Evolutionary conservation across 345 rosid genomes (phyloP), one percentile per base, ranked within the genome.

Genomic region (Balakata baccata): DNA sequence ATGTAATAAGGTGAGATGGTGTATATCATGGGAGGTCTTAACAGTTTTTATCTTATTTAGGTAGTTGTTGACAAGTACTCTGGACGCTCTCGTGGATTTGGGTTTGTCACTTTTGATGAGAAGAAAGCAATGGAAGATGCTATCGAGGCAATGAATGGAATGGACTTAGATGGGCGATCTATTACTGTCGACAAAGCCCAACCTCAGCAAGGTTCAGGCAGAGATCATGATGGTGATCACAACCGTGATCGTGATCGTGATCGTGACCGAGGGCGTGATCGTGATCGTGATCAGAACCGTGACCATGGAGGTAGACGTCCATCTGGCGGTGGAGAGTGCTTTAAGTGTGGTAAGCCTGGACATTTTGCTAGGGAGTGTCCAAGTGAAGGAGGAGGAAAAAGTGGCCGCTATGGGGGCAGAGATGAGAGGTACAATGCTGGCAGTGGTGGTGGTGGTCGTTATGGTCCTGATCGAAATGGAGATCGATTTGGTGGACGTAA

Each of bases 341-440:
- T 94, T 70, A 91, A 87, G 80, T 94, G 98, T 64, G 96, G 97
- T 69, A 94, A 94, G 80, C 97, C 97, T 78, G 96, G 98, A 50
- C 98, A 94, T 79, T 94, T 94, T 81, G 97, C 98, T 45, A 81
- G 98, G 81, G 98, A 94, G 78, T 94, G 97, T 75, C 97, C 97
- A 45, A 79, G 88, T 79, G 98, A 88, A 74, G 87, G 85, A 37
- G 85, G 73, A 68, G 82, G 86, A 75, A 76, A 87, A 8, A 86
- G 84, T 16, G 87, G 84, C 63, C 81, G 85, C 68, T 81, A 81
- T 80, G 84, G 84, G 56, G 82, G 84, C 11, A 79, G 85, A 71
- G 84, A 79, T 74, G 91, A 83, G 14, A 86, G 86, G 78, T 84
- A 80, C 46, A 45, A 76, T 57, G 67, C 75, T 57, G 79, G 92